Evolutionary conservation across 202 grass and related monocot species (phyloP).

Genomic region (Schoenoplectus triqueter): DNA sequence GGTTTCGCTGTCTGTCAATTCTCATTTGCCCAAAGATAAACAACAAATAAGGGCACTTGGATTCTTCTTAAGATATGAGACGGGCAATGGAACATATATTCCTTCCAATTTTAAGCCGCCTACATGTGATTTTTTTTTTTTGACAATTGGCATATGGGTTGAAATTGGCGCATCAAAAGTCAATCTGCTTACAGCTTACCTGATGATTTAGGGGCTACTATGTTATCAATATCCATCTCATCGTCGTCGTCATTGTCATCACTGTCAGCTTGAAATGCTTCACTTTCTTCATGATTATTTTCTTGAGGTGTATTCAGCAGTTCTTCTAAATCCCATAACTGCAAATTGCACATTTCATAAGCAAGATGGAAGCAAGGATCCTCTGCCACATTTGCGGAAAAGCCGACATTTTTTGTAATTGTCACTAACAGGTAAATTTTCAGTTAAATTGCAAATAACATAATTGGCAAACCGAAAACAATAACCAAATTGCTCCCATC

Average conservation of each 20-base stretch:
- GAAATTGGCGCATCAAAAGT: neutral
- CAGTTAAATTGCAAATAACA: neutral
- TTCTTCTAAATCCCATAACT: constrained; percentile 94
- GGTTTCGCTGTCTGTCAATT: neutral
- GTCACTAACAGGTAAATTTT: neutral
- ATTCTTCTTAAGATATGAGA: neutral
- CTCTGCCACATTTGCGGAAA: constrained; percentile 8
- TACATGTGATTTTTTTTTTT: neutral
- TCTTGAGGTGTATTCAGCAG: constrained; percentile 54
- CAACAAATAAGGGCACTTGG: neutral
- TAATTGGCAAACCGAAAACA: neutral
- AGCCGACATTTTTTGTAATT: neutral
- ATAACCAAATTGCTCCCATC: neutral
- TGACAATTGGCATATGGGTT: neutral
- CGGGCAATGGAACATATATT: neutral
- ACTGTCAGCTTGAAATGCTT: constrained; percentile 43
- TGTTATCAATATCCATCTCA: constrained; percentile 73
- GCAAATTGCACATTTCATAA: constrained; percentile 38
- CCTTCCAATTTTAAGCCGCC: neutral
- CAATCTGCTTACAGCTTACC: constrained; percentile 44
- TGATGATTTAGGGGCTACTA: constrained; percentile 50
- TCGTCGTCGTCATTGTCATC: constrained; percentile 49
- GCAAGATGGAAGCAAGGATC: constrained; percentile 26
- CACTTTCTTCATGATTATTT: constrained; percentile 40
- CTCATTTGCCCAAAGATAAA: neutral